phyloP scores from a whole-genome alignment of 1,139 yeast genomes.

The Pichia sp. region DNA sequence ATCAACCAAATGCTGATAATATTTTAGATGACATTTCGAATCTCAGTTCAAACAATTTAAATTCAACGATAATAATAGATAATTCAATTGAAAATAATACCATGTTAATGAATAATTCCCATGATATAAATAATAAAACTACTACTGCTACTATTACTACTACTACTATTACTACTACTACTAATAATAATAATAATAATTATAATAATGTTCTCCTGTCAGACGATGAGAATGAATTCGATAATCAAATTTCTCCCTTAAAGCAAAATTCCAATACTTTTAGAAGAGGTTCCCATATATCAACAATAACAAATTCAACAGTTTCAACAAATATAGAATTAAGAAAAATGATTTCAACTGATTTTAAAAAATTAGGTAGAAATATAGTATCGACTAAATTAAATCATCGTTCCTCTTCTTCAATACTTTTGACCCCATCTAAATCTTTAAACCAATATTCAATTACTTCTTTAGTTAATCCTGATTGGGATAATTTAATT shows the following conservation, averaged over 20 bases:
- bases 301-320: slow-evolving; percentile 1
- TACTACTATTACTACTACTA: no score
- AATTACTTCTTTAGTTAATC: slow-evolving; percentile 19
- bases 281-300: background rate
- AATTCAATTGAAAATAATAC: no score
- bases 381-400: background rate
- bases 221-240: no score
- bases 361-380: slow-evolving; percentile 5
- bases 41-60: background rate
- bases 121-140: no score
- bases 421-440: background rate
- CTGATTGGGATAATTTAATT: slow-evolving; percentile 31
- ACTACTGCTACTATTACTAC: no score
- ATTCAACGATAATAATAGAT: background rate
- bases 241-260: background rate
- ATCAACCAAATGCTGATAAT: background rate
- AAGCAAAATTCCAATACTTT: background rate
- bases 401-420: background rate
- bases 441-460: background rate
- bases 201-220: no score
- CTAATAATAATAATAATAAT: no score
- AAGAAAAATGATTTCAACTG: slow-evolving; percentile 3
- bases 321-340: slow-evolving; percentile 1
- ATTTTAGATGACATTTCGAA: background rate
- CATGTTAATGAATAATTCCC: no score